Conservation (phyloP, 805 yeast genomes). For the Yarrowia sp. region DNA sequence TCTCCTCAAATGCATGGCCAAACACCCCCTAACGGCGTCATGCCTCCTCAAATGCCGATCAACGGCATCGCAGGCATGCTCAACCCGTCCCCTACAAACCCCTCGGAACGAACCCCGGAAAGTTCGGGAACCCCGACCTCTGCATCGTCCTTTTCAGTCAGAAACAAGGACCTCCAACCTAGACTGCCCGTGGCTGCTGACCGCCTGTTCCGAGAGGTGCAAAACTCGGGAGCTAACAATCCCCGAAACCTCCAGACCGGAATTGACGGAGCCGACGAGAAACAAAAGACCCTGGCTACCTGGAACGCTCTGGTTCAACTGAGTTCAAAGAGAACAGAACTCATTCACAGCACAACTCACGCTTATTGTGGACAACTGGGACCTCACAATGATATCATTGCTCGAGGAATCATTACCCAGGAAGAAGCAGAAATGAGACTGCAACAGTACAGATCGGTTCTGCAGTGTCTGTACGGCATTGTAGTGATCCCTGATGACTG, state of each 20-base stretch:
- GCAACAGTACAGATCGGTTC: conserved; percentile 55
- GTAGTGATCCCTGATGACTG: conserved; percentile 59
- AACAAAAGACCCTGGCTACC: conserved; percentile 22
- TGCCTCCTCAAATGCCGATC: conserved; percentile 3
- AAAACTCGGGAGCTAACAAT: background rate
- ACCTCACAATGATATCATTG: conserved; percentile 53
- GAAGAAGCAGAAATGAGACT: conserved; percentile 67
- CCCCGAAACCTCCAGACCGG: conserved; percentile 14
- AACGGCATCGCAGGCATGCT: conserved; percentile 25
- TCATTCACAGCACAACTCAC: conserved; percentile 13
- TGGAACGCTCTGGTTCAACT: conserved; percentile 24
- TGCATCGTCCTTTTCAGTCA: conserved; percentile 17
- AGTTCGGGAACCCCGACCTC: conserved; percentile 22
- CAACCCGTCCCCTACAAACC: conserved; percentile 27
- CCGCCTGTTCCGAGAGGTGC: conserved; percentile 19
- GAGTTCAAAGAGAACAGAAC: conserved; percentile 24
- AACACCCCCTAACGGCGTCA: conserved; percentile 12
- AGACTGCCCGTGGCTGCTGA: conserved; percentile 21
- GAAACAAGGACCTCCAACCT: conserved; percentile 34
- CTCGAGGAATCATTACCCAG: conserved; percentile 61
- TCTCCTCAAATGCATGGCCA: conserved; percentile 20
- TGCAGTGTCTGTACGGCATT: conserved; percentile 62
- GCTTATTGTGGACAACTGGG: conserved; percentile 40
- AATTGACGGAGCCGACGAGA: conserved; percentile 14
- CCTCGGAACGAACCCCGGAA: conserved; percentile 21